Conservation (phyloP, 1,139 yeast genomes). For the Hyphopichia khmerensis region DNA sequence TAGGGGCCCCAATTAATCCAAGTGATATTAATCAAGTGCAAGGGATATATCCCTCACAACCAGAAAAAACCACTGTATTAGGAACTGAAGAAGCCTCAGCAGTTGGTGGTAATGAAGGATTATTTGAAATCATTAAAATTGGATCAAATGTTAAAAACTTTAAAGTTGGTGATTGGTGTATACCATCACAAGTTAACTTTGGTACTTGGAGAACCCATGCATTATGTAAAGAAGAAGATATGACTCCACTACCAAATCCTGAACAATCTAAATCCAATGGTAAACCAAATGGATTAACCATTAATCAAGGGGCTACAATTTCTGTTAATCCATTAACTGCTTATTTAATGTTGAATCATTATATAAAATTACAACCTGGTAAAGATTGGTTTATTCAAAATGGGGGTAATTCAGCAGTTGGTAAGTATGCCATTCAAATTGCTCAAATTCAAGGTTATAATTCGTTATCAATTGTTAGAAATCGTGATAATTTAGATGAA, state of each 20-base stretch:
- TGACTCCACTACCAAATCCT: conserved; percentile 54
- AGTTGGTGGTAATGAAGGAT: conserved; percentile 71
- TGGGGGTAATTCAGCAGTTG: conserved; percentile 96
- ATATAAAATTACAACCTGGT: conserved; percentile 59
- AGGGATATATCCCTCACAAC: conserved; percentile 43
- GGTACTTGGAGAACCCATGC: conserved; percentile 97
- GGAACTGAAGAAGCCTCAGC: conserved; percentile 34
- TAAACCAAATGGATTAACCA: conserved; percentile 40
- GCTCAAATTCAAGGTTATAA: conserved; percentile 76
- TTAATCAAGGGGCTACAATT: conserved; percentile 82
- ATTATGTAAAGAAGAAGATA: conserved; percentile 45
- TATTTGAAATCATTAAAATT: conserved; percentile 75
- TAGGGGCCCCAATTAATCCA: conserved; percentile 80
- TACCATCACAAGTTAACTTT: conserved; percentile 77
- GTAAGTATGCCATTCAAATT: conserved; percentile 89
- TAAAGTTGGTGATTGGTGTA: conserved; percentile 81
- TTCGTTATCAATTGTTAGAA: conserved; percentile 85
- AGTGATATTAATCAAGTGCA: conserved; percentile 42
- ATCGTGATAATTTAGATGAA: conserved; percentile 70
- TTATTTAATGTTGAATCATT: conserved; percentile 79
- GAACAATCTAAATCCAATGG: conserved; percentile 31
- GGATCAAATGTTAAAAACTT: conserved; percentile 57
- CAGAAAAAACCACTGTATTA: conserved; percentile 28
- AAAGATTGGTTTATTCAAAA: conserved; percentile 93
- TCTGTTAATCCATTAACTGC: conserved; percentile 94